Conservation (phyloP, 148 eudicot genomes). For the Arctostaphylos glauca region DNA sequence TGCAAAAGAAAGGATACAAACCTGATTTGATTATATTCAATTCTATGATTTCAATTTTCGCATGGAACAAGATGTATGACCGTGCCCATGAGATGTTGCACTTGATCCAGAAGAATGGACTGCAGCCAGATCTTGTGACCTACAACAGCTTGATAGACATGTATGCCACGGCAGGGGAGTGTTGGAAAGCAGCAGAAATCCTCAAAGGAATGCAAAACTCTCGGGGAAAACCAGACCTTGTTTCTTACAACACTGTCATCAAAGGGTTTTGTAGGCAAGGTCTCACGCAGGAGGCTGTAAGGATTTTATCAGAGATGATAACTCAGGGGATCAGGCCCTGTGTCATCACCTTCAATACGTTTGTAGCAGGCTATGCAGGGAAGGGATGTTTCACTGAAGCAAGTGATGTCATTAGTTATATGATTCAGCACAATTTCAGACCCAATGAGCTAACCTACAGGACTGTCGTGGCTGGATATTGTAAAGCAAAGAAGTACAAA, state of each 20-base stretch:
- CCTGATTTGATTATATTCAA: conserved; percentile 80
- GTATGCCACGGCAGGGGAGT: conserved; percentile 75
- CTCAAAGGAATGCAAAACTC: conserved; percentile 41
- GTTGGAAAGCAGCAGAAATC: conserved; percentile 87
- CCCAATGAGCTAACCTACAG: conserved; percentile 86
- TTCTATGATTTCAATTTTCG: conserved; percentile 77
- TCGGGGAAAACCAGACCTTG: conserved; percentile 70
- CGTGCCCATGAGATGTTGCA: conserved; percentile 63
- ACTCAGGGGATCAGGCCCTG: conserved; percentile 73
- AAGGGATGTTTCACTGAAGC: conserved; percentile 68
- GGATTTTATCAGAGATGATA: conserved; percentile 70
- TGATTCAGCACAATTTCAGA: conserved; percentile 62
- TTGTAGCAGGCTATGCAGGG: conserved; percentile 73
- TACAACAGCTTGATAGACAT: conserved; percentile 83
- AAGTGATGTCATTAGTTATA: conserved; percentile 65
- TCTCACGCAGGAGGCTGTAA: conserved; percentile 78
- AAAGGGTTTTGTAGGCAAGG: conserved; percentile 84
- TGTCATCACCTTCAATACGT: conserved; percentile 81
- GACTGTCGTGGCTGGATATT: conserved; percentile 69
- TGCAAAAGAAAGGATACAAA: conserved; percentile 60
- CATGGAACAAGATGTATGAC: conserved; percentile 63
- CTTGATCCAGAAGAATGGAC: conserved; percentile 45
- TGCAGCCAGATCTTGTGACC: conserved; percentile 82
- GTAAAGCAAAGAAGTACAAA: conserved; percentile 58
- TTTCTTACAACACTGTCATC: conserved; percentile 85